These are phyloP conservation scores for Debaryomyces maramus DNA, from an alignment of 805 yeast genomes.

Conservation along the genomic window DNA sequence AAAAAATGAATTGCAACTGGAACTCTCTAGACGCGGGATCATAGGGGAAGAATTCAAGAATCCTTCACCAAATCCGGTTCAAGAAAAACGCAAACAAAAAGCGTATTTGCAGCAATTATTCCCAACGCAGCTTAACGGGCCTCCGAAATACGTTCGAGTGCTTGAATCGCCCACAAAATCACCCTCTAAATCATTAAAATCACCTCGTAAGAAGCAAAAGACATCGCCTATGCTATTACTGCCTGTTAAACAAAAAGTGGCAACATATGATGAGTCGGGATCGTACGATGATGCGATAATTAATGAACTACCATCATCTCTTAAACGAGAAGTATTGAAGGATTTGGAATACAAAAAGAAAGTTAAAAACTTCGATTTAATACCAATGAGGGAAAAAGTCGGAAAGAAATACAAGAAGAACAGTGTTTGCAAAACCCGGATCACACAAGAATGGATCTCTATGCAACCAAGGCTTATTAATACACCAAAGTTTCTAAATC, in stretches of 20 bases:
- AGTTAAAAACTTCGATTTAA: conserved; percentile 23
- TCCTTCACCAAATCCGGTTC: conserved; percentile 1
- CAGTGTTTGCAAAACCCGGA: conserved; percentile 10
- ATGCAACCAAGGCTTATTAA: conserved; percentile 14
- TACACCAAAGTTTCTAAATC: conserved; percentile 17
- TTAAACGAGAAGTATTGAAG: conserved; percentile 35
- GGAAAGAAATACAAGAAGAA: conserved; percentile 12
- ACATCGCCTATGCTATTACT: conserved; percentile 13
- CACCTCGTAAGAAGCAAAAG: conserved; percentile 9
- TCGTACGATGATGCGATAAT: conserved; percentile 38
- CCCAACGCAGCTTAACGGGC: conserved; percentile 31
- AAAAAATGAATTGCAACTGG: conserved; percentile 57
- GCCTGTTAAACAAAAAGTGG: conserved; percentile 5
- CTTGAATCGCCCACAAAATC: conserved; percentile 30
- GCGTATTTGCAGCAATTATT: conserved; percentile 38
- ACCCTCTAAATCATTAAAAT: conserved; percentile 5
- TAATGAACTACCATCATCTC: conserved; percentile 39
- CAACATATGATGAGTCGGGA: conserved; percentile 20
- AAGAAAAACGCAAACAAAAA: conserved; percentile 14
- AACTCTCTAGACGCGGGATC: conserved; percentile 47
- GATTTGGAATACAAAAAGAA: conserved; percentile 33
- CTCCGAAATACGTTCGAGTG: conserved; percentile 31
- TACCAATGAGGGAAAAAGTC: conserved; percentile 29
- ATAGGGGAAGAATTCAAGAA: neutral
- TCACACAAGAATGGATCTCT: conserved; percentile 23